Conservation (phyloP, 768 basidiomycete species). For the Rhizopogon rudus region DNA sequence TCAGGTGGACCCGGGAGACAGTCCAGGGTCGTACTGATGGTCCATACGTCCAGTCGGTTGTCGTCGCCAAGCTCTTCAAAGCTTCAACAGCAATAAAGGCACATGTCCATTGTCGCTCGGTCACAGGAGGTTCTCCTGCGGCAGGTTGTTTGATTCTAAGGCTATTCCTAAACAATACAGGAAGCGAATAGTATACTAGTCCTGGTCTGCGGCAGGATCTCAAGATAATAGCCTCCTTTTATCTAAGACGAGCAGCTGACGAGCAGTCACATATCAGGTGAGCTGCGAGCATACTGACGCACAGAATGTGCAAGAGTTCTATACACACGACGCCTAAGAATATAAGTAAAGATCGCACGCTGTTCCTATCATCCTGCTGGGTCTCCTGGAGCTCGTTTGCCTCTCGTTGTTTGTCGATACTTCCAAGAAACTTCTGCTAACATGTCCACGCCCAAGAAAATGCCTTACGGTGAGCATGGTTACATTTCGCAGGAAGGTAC, state of each 20-base stretch:
- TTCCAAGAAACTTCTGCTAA: neutral
- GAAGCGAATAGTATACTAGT: no score
- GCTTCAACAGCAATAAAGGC: no score
- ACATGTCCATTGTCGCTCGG: no score
- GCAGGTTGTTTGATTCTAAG: no score
- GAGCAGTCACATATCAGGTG: neutral
- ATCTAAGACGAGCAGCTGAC: no score
- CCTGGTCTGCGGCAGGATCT: no score
- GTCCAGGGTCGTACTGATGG: neutral
- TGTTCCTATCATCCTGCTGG: neutral
- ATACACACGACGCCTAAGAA: neutral
- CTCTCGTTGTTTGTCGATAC: neutral
- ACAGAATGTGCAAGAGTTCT: neutral
- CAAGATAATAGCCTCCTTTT: no score
- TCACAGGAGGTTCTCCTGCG: no score
- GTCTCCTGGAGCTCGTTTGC: neutral
- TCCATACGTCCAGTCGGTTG: no score
- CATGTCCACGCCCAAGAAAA: constrained; percentile 20
- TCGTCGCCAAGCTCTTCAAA: no score
- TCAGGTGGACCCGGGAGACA: neutral
- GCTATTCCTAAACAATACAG: no score
- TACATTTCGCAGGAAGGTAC: neutral
- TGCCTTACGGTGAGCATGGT: constrained; percentile 28
- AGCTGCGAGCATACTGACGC: neutral
- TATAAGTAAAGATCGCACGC: neutral